Evolutionary conservation across 164 flowering plant genomes (phyloP), one percentile per base, ranked within the genome.

Genomic region (Macadamia tetraphylla): DNA sequence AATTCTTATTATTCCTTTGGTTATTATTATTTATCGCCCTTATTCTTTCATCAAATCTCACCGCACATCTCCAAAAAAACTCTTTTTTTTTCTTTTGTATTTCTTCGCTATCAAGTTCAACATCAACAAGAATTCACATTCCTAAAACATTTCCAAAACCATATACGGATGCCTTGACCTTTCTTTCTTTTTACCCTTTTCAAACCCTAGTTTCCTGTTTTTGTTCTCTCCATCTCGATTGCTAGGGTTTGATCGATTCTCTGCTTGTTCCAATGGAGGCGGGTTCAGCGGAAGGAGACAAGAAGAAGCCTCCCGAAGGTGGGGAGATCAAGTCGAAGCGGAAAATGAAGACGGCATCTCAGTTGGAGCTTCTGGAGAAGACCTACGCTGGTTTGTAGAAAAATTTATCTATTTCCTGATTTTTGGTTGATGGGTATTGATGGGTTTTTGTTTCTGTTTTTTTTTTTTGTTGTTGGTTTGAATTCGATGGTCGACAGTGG

Each of bases 281-380:
- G 2, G 75, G 65, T 56, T 66, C 76, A 9, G 92, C 76, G 11
- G 92, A 84, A 55, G 84, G 58, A 32, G 82, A 81, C 69, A 78
- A 74, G 81, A 82, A 71, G 73, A 81, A 76, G 75, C 58, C 73
- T 9, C 75, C 73, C 10, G 85, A 77, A 55, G 79, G 77, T 4
- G 71, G 80, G n/a, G 77, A 84, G 66, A 64, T 52, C 40, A 83
- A 80, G 81, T 68, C 87, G 5, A 93, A 93, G 84, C 72, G 98
- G 60, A 84, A 87, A 71, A 90, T 93, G 96, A 93, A 93, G 81
- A 88, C 97, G 30, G 84, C 98, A 73, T 71, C 79, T 61, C 97
- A 90, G 84, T 74, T 93, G 69, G 93, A 87, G 67, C 72, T 85
- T 48, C 87, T 93, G 13, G 98, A 93, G 78, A 88, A 85, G 59